A percentile compares a stretch with the other conserved stretches of the same genome.
These are phyloP conservation scores for Pleurotus platypus DNA, from an alignment of 768 basidiomycete species.

Conservation along the genomic window DNA sequence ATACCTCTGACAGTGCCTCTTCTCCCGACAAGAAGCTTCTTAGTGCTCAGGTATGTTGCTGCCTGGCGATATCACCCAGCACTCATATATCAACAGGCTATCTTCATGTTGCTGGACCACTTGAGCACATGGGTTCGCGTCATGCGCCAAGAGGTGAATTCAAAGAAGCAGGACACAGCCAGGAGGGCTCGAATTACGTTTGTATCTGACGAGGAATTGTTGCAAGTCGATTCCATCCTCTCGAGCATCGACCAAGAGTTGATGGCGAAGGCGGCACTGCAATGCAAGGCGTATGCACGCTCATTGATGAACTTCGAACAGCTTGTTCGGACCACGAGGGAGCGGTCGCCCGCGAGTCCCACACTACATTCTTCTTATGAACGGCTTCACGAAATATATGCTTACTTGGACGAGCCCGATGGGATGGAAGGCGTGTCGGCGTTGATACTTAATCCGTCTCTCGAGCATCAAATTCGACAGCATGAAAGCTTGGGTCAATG, in stretches of 20 bases:
- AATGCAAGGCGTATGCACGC: constrained; percentile 92
- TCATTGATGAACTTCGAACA: constrained; percentile 94
- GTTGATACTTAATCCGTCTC: constrained; percentile 79
- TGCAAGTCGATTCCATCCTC: constrained; percentile 75
- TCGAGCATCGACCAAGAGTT: constrained; percentile 82
- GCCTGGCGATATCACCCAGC: not conserved
- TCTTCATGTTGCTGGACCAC: constrained; percentile 94
- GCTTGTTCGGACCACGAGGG: constrained; percentile 57
- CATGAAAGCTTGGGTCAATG: constrained; percentile 96
- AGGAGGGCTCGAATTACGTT: constrained; percentile 42
- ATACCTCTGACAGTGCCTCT: constrained; percentile 54
- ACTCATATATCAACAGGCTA: constrained; percentile 49
- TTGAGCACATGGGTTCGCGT: constrained; percentile 85
- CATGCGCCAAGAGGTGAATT: constrained; percentile 60
- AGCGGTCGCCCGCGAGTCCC: constrained; percentile 32
- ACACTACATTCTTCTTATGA: constrained; percentile 79
- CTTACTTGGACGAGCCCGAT: constrained; percentile 94
- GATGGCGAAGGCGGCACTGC: constrained; percentile 90
- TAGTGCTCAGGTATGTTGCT: constrained; percentile 79
- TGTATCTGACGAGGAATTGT: constrained; percentile 56
- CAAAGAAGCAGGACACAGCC: constrained; percentile 39
- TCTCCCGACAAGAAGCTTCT: constrained; percentile 78
- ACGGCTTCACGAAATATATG: constrained; percentile 91
- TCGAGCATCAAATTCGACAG: constrained; percentile 95
- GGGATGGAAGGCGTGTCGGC: constrained; percentile 98